Conservation (phyloP, 306 rosid species). For the Inga leiocalycina region DNA sequence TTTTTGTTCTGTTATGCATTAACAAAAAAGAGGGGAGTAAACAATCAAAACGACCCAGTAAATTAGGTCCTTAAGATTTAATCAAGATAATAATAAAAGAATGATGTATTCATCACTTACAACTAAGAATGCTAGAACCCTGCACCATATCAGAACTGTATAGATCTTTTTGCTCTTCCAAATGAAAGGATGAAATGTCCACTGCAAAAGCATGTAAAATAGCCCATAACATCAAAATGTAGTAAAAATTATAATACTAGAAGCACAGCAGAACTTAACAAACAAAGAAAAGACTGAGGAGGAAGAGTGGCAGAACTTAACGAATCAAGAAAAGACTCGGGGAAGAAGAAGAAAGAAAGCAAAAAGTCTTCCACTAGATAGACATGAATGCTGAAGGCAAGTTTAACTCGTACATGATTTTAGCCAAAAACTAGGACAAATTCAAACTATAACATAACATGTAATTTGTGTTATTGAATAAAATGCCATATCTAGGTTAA, state of each 20-base stretch:
- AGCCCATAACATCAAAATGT: not conserved
- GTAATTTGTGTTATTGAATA: not conserved
- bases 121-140: constrained; percentile 91
- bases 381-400: not conserved
- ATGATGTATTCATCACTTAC: constrained; percentile 55
- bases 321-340: not conserved
- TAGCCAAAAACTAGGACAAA: not conserved
- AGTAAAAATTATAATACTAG: not conserved
- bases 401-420: not conserved
- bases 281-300: not conserved
- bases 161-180: constrained; percentile 90
- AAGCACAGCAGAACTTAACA: constrained; percentile 8
- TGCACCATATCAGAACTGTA: constrained; percentile 96
- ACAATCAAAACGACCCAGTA: not conserved
- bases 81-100: not conserved
- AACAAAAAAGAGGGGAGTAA: not conserved
- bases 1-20: not conserved
- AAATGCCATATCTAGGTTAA: not conserved
- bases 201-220: constrained; percentile 66
- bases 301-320: constrained; percentile 5
- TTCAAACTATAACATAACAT: not conserved
- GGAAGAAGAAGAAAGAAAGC: not conserved
- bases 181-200: constrained; percentile 96
- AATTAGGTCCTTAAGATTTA: not conserved
- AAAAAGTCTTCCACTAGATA: not conserved